phyloP scores from a whole-genome alignment of 345 rosid genomes.

The Acer yangbiense region DNA sequence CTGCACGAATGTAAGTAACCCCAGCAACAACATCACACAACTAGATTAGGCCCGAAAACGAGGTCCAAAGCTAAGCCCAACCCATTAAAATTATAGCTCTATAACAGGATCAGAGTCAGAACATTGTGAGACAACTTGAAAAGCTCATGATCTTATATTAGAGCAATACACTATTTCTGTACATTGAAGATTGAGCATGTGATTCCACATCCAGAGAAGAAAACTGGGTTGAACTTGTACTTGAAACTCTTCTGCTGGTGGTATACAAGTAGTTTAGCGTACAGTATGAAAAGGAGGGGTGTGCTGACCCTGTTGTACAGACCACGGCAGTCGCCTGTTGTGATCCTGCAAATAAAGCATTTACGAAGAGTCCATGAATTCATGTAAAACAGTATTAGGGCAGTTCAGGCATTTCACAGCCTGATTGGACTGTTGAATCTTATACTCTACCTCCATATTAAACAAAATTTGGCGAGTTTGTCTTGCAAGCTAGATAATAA shows the following conservation, averaged over 20 bases:
- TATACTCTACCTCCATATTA: background rate
- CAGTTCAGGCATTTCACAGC: no score
- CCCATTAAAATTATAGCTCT: background rate
- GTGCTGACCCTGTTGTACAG: slow-evolving; percentile 64
- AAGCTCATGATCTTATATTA: background rate
- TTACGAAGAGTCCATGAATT: background rate
- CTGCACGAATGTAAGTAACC: no score
- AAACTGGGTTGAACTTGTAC: background rate
- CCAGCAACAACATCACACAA: background rate
- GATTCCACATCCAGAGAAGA: background rate
- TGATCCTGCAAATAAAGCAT: slow-evolving; percentile 49
- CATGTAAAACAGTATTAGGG: no score
- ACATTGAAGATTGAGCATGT: background rate
- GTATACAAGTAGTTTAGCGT: slow-evolving; percentile 23
- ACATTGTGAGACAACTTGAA: background rate
- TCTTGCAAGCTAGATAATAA: background rate
- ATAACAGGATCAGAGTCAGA: background rate
- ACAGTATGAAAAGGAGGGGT: slow-evolving; percentile 40
- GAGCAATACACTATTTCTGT: background rate
- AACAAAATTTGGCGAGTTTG: background rate
- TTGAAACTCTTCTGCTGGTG: background rate
- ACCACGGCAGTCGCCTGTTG: slow-evolving; percentile 82
- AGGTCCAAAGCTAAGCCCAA: background rate
- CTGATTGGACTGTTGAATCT: background rate
- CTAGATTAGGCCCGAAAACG: background rate